A percentile compares a stretch with the other conserved stretches of the same genome.
phyloP scores from a whole-genome alignment of 305 asterid genomes.

The Solanum hybrid region DNA sequence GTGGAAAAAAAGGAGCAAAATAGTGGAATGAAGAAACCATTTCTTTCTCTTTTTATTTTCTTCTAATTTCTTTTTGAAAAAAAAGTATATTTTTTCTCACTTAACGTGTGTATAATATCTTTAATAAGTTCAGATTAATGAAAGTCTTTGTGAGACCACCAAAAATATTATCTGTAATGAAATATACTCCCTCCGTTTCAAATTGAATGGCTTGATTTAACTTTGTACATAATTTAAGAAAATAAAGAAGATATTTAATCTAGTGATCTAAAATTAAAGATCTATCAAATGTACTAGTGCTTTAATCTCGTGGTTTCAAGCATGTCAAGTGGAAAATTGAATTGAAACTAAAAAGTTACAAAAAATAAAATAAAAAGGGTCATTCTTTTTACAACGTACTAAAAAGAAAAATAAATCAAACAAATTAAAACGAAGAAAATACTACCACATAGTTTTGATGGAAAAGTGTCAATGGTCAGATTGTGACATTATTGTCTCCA shows the following conservation, averaged over 20 bases:
- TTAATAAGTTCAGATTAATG: neutral
- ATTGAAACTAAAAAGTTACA: no score
- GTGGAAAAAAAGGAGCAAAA: neutral
- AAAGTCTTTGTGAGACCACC: neutral
- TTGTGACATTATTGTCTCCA: neutral
- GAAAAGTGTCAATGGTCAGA: neutral
- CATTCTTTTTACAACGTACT: neutral
- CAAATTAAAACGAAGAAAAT: no score
- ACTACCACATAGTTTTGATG: neutral
- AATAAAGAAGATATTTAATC: no score
- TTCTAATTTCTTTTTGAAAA: neutral
- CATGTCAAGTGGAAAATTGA: rapidly evolving
- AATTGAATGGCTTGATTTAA: neutral
- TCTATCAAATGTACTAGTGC: neutral
- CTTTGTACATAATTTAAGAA: no score
- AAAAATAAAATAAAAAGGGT: no score
- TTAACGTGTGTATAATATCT: neutral
- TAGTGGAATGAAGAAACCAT: neutral
- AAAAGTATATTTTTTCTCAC: no score
- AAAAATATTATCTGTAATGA: neutral
- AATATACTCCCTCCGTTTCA: no score
- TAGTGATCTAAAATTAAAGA: no score
- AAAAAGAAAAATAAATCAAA: no score
- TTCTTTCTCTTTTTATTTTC: neutral
- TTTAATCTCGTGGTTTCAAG: no score